Conservation (phyloP, 1,139 yeast species). For the Pichia sp. region DNA sequence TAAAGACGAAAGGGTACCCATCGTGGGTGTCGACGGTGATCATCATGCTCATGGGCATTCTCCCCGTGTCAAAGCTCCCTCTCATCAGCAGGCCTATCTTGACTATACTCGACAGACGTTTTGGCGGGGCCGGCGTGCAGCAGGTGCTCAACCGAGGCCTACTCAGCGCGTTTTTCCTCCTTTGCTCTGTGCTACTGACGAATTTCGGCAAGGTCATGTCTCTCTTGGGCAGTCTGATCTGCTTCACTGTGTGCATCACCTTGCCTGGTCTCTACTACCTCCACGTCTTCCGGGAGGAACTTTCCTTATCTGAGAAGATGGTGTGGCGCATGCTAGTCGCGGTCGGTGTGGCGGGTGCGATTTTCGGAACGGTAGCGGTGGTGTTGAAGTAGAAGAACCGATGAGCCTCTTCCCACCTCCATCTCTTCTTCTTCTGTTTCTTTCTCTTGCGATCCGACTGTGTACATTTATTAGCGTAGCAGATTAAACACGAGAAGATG, state of each 20-base stretch:
- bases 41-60: constrained; percentile 68
- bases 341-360: constrained; percentile 44
- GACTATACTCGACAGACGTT: constrained; percentile 50
- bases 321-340: constrained; percentile 45
- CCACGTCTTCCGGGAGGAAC: constrained; percentile 47
- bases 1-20: constrained; percentile 73
- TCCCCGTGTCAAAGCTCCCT: constrained; percentile 87
- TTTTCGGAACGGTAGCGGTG: constrained; percentile 45
- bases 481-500: neutral
- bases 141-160: constrained; percentile 22
- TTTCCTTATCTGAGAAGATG: constrained; percentile 38
- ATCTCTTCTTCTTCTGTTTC: neutral
- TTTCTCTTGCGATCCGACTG: too few relatives aligned
- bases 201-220: constrained; percentile 83
- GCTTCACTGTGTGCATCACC: constrained; percentile 75
- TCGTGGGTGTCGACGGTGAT: constrained; percentile 56
- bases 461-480: neutral
- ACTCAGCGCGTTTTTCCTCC: constrained; percentile 34
- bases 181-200: constrained; percentile 58
- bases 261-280: constrained; percentile 73
- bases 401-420: neutral
- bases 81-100: constrained; percentile 83
- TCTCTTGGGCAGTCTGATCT: constrained; percentile 75
- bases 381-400: constrained; percentile 14
- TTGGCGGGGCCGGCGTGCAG: constrained; percentile 6